Percentiles rank a stretch among this genome's conserved stretches.
These are phyloP conservation scores for Albifimbria verrucaria DNA, from an alignment of 2,329 filamentous ascomycete species.

Conservation along the genomic window DNA sequence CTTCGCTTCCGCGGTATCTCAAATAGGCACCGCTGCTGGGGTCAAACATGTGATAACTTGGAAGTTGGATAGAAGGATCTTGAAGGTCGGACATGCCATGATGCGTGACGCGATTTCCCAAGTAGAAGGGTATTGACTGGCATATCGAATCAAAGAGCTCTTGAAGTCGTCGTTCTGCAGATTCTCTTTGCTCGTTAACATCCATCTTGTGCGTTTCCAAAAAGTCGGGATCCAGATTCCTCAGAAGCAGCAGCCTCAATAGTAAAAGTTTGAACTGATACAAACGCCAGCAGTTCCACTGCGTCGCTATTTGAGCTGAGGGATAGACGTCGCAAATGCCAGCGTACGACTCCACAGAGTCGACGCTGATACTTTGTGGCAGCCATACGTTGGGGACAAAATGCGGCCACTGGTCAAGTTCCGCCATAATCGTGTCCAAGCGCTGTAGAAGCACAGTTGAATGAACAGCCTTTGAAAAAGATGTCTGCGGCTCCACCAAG, in stretches of 20 bases:
- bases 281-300: slow-evolving; percentile 15
- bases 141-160: slow-evolving; percentile 13
- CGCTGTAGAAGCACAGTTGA: slow-evolving; percentile 9
- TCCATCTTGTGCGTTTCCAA: slow-evolving; percentile 7
- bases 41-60: slow-evolving; percentile 12
- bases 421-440: slow-evolving; percentile 6
- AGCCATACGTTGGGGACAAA: slow-evolving; percentile 10
- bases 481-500: slow-evolving; percentile 3
- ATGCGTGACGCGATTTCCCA: slow-evolving; percentile 12
- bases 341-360: slow-evolving; percentile 6
- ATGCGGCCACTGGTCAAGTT: slow-evolving; percentile 11
- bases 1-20: slow-evolving; percentile 10
- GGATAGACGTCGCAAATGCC: slow-evolving; percentile 13
- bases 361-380: slow-evolving; percentile 6
- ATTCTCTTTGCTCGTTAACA: slow-evolving; percentile 9
- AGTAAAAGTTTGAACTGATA: slow-evolving; percentile 12
- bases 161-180: slow-evolving; percentile 7
- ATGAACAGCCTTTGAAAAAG: slow-evolving; percentile 5
- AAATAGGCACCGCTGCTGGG: slow-evolving; percentile 9
- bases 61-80: slow-evolving; percentile 8
- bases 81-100: slow-evolving; percentile 10
- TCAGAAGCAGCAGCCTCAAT: slow-evolving; percentile 9
- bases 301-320: slow-evolving; percentile 14
- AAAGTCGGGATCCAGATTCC: slow-evolving; percentile 5
- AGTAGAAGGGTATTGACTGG: slow-evolving; percentile 12